phyloP scores from a whole-genome alignment of 2,329 filamentous ascomycete genomes.

The Alternaria incomplexa region DNA sequence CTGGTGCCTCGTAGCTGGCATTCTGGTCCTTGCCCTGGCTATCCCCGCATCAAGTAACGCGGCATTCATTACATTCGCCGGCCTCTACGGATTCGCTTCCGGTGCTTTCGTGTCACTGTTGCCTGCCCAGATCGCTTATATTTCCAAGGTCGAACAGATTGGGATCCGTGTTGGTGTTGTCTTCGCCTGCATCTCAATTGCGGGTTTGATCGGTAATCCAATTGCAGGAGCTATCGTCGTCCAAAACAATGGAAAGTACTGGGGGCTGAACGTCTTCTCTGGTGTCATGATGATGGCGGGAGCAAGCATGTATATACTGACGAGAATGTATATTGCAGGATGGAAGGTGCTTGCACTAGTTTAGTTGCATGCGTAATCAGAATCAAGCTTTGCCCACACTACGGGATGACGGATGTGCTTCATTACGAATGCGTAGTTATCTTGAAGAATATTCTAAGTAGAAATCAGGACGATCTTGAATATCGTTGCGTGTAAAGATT shows the following conservation, averaged over 20 bases:
- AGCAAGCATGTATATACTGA: slow-evolving; percentile 38
- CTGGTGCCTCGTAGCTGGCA: slow-evolving; percentile 45
- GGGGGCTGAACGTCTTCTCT: slow-evolving; percentile 69
- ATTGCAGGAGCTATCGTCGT: slow-evolving; percentile 55
- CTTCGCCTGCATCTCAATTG: slow-evolving; percentile 53
- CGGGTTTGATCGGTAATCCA: slow-evolving; percentile 57
- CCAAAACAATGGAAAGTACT: slow-evolving; percentile 61
- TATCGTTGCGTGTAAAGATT: neutral
- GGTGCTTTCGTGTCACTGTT: slow-evolving; percentile 59
- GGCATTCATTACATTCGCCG: slow-evolving; percentile 53
- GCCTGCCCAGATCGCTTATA: slow-evolving; percentile 51
- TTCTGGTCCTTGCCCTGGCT: slow-evolving; percentile 56
- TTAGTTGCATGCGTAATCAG: neutral
- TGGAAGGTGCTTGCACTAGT: slow-evolving; percentile 23
- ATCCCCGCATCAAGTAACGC: slow-evolving; percentile 53
- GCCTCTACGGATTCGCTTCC: slow-evolving; percentile 60
- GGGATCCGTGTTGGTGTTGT: slow-evolving; percentile 64
- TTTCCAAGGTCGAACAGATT: slow-evolving; percentile 56
- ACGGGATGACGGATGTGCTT: neutral
- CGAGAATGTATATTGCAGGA: slow-evolving; percentile 34
- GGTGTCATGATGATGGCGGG: slow-evolving; percentile 60
- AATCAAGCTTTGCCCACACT: neutral
- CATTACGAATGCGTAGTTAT: neutral
- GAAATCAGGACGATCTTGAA: neutral
- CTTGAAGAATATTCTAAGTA: neutral